A percentile compares a stretch with the other conserved stretches of the same genome.
phyloP scores from a whole-genome alignment of 2,329 filamentous ascomycete species.

The Aspergillus clavatus region DNA sequence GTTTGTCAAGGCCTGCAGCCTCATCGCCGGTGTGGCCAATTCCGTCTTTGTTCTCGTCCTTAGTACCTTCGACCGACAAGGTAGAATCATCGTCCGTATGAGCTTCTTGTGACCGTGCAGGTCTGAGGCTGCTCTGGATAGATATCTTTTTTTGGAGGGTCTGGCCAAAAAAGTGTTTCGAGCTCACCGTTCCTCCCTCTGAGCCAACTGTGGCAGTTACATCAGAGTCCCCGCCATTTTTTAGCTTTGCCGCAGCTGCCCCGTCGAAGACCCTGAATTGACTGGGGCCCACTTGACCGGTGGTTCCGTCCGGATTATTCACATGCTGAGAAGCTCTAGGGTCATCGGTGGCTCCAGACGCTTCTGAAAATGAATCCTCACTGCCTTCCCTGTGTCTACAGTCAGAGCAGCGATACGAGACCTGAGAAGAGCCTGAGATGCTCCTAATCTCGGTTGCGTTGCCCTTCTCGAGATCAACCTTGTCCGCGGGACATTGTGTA shows the following conservation, averaged over 20 bases:
- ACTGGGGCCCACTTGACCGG: constrained; percentile 1
- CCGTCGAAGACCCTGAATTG: constrained; percentile 19
- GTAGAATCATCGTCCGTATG: constrained; percentile 11
- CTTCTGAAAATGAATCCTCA: constrained; percentile 10
- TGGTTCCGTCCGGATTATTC: not conserved
- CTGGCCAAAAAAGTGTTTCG: constrained; percentile 28
- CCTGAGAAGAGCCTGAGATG: constrained; percentile 14
- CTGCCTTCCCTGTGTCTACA: constrained; percentile 12
- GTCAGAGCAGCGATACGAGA: constrained; percentile 19
- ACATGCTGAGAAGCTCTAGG: constrained; percentile 3
- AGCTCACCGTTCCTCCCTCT: constrained; percentile 27
- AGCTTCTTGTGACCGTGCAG: constrained; percentile 35
- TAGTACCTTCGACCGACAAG: constrained; percentile 24
- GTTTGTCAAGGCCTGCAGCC: no score
- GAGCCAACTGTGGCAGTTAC: constrained; percentile 55
- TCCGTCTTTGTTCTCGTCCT: constrained; percentile 21
- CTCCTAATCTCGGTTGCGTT: constrained; percentile 22
- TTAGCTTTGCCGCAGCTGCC: constrained; percentile 22
- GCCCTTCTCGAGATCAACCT: constrained; percentile 19
- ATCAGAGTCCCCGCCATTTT: constrained; percentile 58
- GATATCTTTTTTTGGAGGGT: constrained; percentile 26
- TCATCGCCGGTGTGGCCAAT: no score
- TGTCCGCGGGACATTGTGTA: constrained; percentile 7
- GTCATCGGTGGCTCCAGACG: constrained; percentile 2
- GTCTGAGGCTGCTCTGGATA: constrained; percentile 13